phyloP scores from a whole-genome alignment of 495 filamentous ascomycete species.

The Niebla homalea region DNA sequence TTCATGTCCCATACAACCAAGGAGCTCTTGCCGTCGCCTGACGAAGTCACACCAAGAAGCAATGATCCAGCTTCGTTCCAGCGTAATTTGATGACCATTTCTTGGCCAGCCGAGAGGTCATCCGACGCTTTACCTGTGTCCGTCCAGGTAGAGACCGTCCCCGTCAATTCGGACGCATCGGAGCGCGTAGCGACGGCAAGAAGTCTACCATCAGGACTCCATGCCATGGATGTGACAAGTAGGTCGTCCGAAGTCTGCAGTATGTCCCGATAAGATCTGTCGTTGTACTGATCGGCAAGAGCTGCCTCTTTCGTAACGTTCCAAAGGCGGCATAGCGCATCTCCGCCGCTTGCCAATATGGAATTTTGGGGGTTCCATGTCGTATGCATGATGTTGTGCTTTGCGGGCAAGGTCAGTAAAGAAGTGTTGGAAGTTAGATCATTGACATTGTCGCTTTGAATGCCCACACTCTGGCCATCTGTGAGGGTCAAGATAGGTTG shows the following conservation, averaged over 20 bases:
- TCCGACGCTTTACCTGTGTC: slow-evolving; percentile 43
- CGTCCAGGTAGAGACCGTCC: slow-evolving; percentile 55
- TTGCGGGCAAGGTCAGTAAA: slow-evolving; percentile 46
- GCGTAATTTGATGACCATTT: slow-evolving; percentile 38
- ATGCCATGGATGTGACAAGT: slow-evolving; percentile 51
- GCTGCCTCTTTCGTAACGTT: slow-evolving; percentile 37
- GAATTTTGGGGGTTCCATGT: slow-evolving; percentile 68
- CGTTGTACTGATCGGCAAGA: slow-evolving; percentile 27
- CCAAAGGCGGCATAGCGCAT: slow-evolving; percentile 72
- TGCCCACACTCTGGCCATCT: slow-evolving; percentile 54
- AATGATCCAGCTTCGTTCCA: slow-evolving; percentile 45
- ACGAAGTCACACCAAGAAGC: slow-evolving; percentile 42
- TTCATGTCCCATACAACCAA: slow-evolving; percentile 17
- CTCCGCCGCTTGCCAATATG: slow-evolving; percentile 60
- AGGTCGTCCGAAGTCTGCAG: slow-evolving; percentile 24
- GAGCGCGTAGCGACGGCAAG: slow-evolving; percentile 58
- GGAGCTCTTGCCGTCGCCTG: slow-evolving; percentile 27
- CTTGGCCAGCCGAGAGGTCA: slow-evolving; percentile 32
- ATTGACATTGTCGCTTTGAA: slow-evolving; percentile 54
- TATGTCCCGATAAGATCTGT: slow-evolving; percentile 17
- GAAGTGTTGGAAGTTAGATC: slow-evolving; percentile 52
- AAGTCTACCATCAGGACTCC: slow-evolving; percentile 51
- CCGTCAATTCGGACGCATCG: slow-evolving; percentile 33
- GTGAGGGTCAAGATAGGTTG: slow-evolving; percentile 45
- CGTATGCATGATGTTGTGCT: slow-evolving; percentile 53